Base-by-base conservation (phyloP, 1,284 basidiomycete genomes). In the Ustilago lituana region DNA sequence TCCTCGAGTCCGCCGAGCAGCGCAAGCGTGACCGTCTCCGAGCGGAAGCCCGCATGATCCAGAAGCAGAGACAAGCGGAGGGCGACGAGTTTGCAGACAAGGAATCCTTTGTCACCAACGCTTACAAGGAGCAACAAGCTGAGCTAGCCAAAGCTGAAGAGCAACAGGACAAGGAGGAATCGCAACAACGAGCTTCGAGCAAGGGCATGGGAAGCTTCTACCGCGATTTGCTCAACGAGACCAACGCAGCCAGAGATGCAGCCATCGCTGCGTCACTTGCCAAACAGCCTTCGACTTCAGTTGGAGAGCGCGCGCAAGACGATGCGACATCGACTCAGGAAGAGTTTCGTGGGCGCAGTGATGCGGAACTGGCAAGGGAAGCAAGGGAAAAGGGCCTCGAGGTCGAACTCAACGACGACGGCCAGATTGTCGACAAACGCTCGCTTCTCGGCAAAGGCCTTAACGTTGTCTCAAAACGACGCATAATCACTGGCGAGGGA, bases 11-110 rank as follows among this genome's bases (percentile, higher is more conserved):
- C 8, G 94, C 96, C 20, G 89, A 89, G 39, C 92, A 92, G 36
- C 88, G 96, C 29, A 89, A 90, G 76, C 85, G 96, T 38, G 96
- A 98, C 82, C 87, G 92, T 73, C 83, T 97, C 15, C 87, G 94
- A 53, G 96, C 96, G 0, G 95, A 99, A 83, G 94, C 98, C 84
- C 98, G 98, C 85, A 92, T 94, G 90, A 90, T 98, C 76, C 91
- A 95, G 82, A 87, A 88, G 43, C 95, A 98, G 82, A 87, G 96
- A 19, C 92, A 94, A 81, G 85, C 87, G 22, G 96, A 99, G 84
- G 96, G 96, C 0, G 93, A 95, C 67, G 89, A 94, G 82, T 99
- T 93, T 82, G 87, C 86, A 43, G 95, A 93, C 84, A 98, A 95
- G 85, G 96, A 98, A 65, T 87, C 89, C 20, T 99, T 98, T 77